Percentiles rank a stretch among this genome's conserved stretches.
phyloP scores from a whole-genome alignment of 805 yeast genomes.

The Wickerhamia fluorescens region DNA sequence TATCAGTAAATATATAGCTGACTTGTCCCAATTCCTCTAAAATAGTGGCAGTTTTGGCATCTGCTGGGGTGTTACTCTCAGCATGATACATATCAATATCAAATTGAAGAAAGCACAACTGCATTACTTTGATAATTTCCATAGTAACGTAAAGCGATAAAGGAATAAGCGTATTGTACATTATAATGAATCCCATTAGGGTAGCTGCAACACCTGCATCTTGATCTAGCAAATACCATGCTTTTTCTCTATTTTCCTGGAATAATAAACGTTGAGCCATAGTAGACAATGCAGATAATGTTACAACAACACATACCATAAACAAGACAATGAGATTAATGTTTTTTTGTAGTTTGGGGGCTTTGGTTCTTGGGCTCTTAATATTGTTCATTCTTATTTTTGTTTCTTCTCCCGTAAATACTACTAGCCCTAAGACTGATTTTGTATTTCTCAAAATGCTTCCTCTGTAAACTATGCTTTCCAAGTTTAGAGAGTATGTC shows the following conservation, averaged over 20 bases:
- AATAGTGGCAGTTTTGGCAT: conserved; percentile 90
- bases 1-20: conserved; percentile 88
- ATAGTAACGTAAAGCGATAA: conserved; percentile 90
- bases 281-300: conserved; percentile 71
- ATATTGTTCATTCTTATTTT: conserved; percentile 94
- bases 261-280: conserved; percentile 63
- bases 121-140: conserved; percentile 91
- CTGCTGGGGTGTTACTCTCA: conserved; percentile 83
- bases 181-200: conserved; percentile 91
- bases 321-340: conserved; percentile 79
- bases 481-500: conserved; percentile 59
- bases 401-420: conserved; percentile 93
- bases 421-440: conserved; percentile 66
- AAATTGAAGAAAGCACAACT: conserved; percentile 71
- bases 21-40: conserved; percentile 97
- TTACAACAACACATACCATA: conserved; percentile 78
- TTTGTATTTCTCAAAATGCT: conserved; percentile 81
- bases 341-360: conserved; percentile 81
- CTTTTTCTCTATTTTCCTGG: conserved; percentile 29
- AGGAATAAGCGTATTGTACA: conserved; percentile 96
- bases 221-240: conserved; percentile 68
- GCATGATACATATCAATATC: conserved; percentile 93
- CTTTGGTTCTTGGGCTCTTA: conserved; percentile 81
- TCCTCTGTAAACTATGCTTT: conserved; percentile 86
- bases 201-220: conserved; percentile 86